These are phyloP conservation scores for Kurtzmaniella quercitrusa DNA, from an alignment of 1,139 yeast species.

Conservation along the genomic window DNA sequence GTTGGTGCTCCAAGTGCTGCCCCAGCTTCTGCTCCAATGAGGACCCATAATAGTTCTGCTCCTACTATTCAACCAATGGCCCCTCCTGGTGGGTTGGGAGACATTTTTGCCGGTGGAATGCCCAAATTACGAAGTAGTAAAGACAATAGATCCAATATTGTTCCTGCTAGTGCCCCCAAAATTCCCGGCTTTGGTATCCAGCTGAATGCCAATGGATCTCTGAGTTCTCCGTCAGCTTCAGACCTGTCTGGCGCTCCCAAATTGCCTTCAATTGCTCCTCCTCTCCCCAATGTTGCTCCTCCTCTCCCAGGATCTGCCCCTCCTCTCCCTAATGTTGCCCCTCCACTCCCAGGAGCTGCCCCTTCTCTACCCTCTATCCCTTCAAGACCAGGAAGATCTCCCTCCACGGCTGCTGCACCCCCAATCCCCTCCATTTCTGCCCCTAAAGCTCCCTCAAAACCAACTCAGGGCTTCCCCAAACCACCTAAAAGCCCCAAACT, in stretches of 20 bases:
- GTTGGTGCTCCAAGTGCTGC: constrained; percentile 14
- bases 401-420: background rate
- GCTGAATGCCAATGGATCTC: constrained; percentile 6
- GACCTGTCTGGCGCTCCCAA: constrained; percentile 12
- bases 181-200: constrained; percentile 18
- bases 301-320: constrained; percentile 15
- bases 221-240: constrained; percentile 6
- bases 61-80: constrained; percentile 12
- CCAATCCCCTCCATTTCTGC: constrained; percentile 12
- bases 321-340: constrained; percentile 16
- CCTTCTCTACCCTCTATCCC: constrained; percentile 16
- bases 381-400: background rate
- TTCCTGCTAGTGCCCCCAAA: constrained; percentile 37
- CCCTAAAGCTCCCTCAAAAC: constrained; percentile 16
- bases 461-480: constrained; percentile 18
- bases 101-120: constrained; percentile 80
- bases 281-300: constrained; percentile 17
- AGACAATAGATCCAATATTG: constrained; percentile 40
- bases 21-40: constrained; percentile 10
- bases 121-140: constrained; percentile 67
- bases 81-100: constrained; percentile 51
- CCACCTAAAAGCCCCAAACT: constrained; percentile 4
- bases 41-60: background rate
- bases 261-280: constrained; percentile 15
- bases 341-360: constrained; percentile 14